Evolutionary conservation across 345 rosid genomes (phyloP).

Genomic region (Lepidium didymum): DNA sequence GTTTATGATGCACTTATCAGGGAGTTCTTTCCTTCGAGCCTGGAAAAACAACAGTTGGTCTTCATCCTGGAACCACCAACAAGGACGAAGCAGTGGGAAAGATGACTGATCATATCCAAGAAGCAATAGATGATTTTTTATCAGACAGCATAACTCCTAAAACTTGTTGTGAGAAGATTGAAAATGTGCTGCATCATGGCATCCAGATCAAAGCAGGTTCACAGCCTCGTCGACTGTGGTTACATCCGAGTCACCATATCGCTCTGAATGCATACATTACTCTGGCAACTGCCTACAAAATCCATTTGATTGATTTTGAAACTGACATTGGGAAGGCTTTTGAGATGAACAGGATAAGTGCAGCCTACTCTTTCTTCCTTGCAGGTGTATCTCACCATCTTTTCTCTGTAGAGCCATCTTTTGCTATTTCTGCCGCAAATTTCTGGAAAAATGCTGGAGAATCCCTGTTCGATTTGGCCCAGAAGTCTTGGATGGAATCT

Average conservation of each 20-base stretch:
- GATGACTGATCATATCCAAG: slow-evolving; percentile 42
- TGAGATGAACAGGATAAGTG: slow-evolving; percentile 41
- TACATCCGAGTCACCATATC: slow-evolving; percentile 57
- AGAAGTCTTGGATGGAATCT: slow-evolving; percentile 6
- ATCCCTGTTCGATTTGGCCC: slow-evolving; percentile 40
- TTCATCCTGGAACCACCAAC: slow-evolving; percentile 18
- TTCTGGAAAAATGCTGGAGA: slow-evolving; percentile 73
- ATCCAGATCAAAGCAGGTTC: slow-evolving; percentile 15
- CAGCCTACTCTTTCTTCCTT: slow-evolving; percentile 69
- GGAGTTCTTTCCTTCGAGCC: slow-evolving; percentile 34
- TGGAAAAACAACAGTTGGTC: slow-evolving; percentile 6
- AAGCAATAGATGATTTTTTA: slow-evolving; percentile 44
- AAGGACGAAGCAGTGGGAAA: slow-evolving; percentile 33
- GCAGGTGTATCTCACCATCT: slow-evolving; percentile 55
- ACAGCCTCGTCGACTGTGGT: slow-evolving; percentile 24
- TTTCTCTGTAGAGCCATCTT: slow-evolving; percentile 43
- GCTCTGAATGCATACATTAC: slow-evolving; percentile 55
- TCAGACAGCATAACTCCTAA: slow-evolving; percentile 41
- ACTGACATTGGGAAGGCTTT: slow-evolving; percentile 30
- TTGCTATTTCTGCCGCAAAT: slow-evolving; percentile 46
- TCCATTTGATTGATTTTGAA: slow-evolving; percentile 34
- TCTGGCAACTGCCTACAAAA: slow-evolving; percentile 62
- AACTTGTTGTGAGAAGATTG: slow-evolving; percentile 60
- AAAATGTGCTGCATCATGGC: slow-evolving; percentile 41
- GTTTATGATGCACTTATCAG: slow-evolving; percentile 24